Evolutionary conservation across 2,329 filamentous ascomycete species (phyloP).

Genomic region (Thelonectria rubi): DNA sequence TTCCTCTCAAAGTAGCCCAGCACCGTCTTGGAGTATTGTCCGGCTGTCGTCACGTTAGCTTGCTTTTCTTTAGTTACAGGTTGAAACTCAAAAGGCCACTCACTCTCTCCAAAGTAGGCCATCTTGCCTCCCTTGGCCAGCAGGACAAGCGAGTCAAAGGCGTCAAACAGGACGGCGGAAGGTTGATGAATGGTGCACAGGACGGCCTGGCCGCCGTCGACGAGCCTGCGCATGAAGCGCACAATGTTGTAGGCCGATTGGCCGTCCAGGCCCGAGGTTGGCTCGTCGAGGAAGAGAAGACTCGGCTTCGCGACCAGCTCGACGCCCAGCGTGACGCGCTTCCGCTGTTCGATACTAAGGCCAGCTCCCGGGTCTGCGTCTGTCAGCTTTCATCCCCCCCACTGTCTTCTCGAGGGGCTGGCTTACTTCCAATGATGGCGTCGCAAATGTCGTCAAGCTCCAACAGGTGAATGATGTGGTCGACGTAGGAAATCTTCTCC

Average conservation of each 20-base stretch:
- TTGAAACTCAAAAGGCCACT: neutral
- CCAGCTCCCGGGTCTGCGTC: conserved; percentile 49
- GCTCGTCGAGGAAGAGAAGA: conserved; percentile 74
- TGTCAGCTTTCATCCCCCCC: conserved; percentile 56
- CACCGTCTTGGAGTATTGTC: conserved; percentile 28
- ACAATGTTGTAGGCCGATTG: conserved; percentile 50
- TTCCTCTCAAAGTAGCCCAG: conserved; percentile 60
- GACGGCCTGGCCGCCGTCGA: conserved; percentile 71
- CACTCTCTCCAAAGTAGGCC: conserved; percentile 33
- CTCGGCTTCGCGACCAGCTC: conserved; percentile 76
- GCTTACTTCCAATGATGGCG: conserved; percentile 65
- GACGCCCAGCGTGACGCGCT: conserved; percentile 75
- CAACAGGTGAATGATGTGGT: conserved; percentile 71
- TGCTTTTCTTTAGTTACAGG: no score
- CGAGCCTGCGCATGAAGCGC: conserved; percentile 55
- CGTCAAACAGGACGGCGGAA: conserved; percentile 45
- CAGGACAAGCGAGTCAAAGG: conserved; percentile 35
- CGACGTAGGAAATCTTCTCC: conserved; percentile 73
- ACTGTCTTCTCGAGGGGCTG: neutral
- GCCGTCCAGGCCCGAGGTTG: conserved; percentile 60
- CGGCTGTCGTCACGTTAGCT: conserved; percentile 24
- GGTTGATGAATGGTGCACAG: conserved; percentile 73
- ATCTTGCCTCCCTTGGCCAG: conserved; percentile 35
- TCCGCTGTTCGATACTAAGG: conserved; percentile 62
- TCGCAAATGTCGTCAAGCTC: conserved; percentile 72